Evolutionary conservation across 345 rosid species (phyloP).

Genomic region (Cardiospermum halicacabum): DNA sequence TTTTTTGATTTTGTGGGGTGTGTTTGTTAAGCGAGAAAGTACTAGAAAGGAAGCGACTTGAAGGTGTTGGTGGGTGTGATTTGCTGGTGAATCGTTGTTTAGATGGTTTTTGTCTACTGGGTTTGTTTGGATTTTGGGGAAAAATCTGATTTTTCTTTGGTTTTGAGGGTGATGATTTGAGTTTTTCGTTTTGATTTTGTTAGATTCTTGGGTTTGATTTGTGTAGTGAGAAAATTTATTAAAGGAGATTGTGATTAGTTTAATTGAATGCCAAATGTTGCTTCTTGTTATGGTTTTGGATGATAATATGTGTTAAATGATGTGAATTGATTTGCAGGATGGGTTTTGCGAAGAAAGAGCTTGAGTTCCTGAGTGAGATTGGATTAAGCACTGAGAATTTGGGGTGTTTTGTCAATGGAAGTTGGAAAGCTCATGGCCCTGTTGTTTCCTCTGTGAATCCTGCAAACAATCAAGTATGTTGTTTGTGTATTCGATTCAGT

Average conservation of each 20-base stretch:
- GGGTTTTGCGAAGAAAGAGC: constrained; percentile 58
- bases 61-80: neutral
- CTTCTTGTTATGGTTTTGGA: neutral
- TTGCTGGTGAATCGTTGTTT: neutral
- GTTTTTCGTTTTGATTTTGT: neutral
- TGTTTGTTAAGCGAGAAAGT: neutral
- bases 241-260: constrained; percentile 2
- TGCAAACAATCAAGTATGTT: constrained; percentile 69
- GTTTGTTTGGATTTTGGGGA: neutral
- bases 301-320: neutral
- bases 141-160: neutral
- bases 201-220: neutral
- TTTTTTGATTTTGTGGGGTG: neutral
- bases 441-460: constrained; percentile 65
- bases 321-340: constrained; percentile 35
- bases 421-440: constrained; percentile 77
- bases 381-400: constrained; percentile 57
- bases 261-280: neutral
- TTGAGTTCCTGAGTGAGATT: constrained; percentile 76
- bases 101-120: neutral
- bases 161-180: neutral
- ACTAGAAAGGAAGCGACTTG: neutral
- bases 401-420: constrained; percentile 70
- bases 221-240: neutral
- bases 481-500: no score